Base-by-base conservation (phyloP, 169 alveolate genomes). In the Cryptosporidium felis region DNA sequence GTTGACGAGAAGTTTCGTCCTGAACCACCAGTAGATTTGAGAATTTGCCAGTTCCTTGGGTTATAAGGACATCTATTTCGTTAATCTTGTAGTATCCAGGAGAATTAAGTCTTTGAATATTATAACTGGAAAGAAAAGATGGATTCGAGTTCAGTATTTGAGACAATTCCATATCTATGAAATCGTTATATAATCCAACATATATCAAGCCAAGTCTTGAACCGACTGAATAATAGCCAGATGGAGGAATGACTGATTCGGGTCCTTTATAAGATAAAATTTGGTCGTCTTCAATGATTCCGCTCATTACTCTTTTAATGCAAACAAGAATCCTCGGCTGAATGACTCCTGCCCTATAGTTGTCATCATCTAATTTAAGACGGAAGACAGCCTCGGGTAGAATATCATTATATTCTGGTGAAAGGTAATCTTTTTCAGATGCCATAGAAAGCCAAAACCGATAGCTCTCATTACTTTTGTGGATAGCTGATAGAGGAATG, bases 321-420 rank as follows among this genome's bases (percentile, higher is more conserved):
- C 18, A 38, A 0, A 74, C 82, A 21, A 74, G 56, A 18, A 74
- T 42, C 23, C 67, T 74, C 5, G 82, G 82, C 8, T 56, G 36
- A n/a, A 49, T 21, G n/a, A 74, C 61, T 28, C 66, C 67, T 21
- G 40, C 16, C 18, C 30, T 32, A n/a, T 45, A 65, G 26, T 74
- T 74, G 36, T 56, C 82, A 74, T 74, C 41, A 51, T 51, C 63
- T 51, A 74, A 21, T 53, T 74, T 74, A 12, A 74, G 61, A 74
- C 82, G 82, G 36, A 74, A 74, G 41, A 74, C 67, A n/a, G 82
- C 82, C 18, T 74, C 82, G 3, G 82, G 82, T 23, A 74, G 28
- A 34, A 74, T 74, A 53, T 74, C 82, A n/a, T 36, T 74, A 53
- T 74, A 74, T n/a, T 74, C 66, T 32, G 49, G 60, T 4, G 61